A percentile compares a stretch with the other conserved stretches of the same genome.
Evolutionary conservation across 495 filamentous ascomycete genomes (phyloP).

Genomic region (Neurospora sp.): DNA sequence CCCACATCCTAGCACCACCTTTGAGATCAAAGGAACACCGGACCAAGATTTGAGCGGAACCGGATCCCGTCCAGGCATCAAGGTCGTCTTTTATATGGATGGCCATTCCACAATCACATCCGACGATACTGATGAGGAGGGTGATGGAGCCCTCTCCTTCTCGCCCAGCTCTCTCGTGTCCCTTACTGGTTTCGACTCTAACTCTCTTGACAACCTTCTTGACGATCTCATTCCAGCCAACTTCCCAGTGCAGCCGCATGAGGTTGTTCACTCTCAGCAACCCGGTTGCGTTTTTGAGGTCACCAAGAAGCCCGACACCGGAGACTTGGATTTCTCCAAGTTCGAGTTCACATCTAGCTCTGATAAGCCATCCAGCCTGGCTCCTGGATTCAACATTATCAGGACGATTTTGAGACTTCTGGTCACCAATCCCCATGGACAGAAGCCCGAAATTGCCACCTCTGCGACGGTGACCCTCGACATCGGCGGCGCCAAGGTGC

Average conservation of each 20-base stretch:
- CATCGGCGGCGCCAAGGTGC: neutral
- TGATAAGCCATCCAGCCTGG: neutral
- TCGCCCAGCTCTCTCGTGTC: neutral
- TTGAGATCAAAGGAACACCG: neutral
- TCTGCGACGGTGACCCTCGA: neutral
- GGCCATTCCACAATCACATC: neutral
- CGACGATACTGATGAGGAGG: neutral
- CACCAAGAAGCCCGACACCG: neutral
- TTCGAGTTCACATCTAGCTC: neutral
- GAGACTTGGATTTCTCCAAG: neutral
- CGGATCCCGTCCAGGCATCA: neutral
- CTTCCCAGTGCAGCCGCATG: neutral
- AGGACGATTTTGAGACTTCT: neutral
- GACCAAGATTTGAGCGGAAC: neutral
- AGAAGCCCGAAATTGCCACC: neutral
- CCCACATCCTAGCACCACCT: neutral
- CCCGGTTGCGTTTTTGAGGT: neutral
- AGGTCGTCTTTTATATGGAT: neutral
- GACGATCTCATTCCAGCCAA: neutral
- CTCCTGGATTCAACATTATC: neutral
- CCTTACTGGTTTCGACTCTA: neutral
- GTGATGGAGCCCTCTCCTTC: neutral
- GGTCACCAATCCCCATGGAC: neutral
- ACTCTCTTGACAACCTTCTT: neutral
- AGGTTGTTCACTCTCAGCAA: neutral